phyloP scores from a whole-genome alignment of 2,329 filamentous ascomycete genomes.

The Nemania serpens region DNA sequence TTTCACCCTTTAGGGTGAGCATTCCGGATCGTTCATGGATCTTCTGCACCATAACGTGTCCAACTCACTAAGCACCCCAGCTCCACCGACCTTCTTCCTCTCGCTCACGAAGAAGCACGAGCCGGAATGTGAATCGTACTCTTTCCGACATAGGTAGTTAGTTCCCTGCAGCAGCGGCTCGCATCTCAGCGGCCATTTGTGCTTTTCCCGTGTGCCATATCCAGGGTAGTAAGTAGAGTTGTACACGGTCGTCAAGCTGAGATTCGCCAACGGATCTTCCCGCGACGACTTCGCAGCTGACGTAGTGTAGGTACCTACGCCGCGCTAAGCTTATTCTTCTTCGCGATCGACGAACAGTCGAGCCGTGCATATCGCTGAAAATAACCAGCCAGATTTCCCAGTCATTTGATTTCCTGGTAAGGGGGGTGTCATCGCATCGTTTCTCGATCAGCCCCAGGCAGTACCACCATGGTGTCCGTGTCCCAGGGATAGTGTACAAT shows the following conservation, averaged over 20 bases:
- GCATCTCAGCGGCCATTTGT: background rate
- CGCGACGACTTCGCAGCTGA: slow-evolving; percentile 22
- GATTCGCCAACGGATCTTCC: slow-evolving; percentile 25
- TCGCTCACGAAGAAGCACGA: slow-evolving; percentile 10
- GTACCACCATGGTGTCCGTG: slow-evolving; percentile 10
- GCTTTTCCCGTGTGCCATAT: background rate
- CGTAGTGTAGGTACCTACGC: slow-evolving; percentile 2
- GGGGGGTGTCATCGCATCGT: slow-evolving; percentile 23
- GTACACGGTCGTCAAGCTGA: background rate
- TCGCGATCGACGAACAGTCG: slow-evolving; percentile 23
- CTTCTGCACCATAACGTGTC: slow-evolving; percentile 22
- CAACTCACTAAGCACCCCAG: slow-evolving; percentile 20
- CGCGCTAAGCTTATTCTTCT: slow-evolving; percentile 19
- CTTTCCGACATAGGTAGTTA: slow-evolving; percentile 3
- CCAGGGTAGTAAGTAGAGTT: background rate
- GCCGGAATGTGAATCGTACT: slow-evolving; percentile 13
- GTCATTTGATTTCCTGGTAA: slow-evolving; percentile 2
- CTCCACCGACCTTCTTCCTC: slow-evolving; percentile 1
- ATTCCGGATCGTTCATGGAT: slow-evolving; percentile 24
- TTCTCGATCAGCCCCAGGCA: slow-evolving; percentile 22
- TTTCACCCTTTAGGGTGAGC: slow-evolving; percentile 21
- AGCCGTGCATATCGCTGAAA: slow-evolving; percentile 19
- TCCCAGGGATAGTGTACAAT: slow-evolving; percentile 4
- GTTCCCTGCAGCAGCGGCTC: slow-evolving; percentile 1
- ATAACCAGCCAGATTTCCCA: slow-evolving; percentile 2